Percentiles rank a stretch among this genome's conserved stretches.
phyloP scores from a whole-genome alignment of 2,329 filamentous ascomycete genomes.

The Botrytis medusae region DNA sequence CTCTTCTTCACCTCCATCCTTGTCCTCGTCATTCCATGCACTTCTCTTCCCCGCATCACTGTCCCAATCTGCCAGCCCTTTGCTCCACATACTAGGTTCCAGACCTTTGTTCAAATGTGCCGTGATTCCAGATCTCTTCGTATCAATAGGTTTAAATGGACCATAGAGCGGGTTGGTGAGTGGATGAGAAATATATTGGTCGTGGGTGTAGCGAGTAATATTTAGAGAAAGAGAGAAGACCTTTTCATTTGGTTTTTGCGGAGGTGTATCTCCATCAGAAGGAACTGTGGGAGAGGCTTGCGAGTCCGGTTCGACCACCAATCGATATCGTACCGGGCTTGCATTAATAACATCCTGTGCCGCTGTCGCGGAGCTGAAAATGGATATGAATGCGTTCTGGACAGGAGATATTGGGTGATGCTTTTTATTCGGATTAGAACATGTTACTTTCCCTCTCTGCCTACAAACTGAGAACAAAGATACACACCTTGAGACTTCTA shows the following conservation, averaged over 20 bases:
- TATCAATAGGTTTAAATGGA: slow-evolving; percentile 31
- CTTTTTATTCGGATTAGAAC: slow-evolving; percentile 22
- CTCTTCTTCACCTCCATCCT: neutral
- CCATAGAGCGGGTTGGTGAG: slow-evolving; percentile 35
- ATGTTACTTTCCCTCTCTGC: neutral
- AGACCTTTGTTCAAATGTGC: slow-evolving; percentile 28
- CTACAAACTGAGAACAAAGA: neutral
- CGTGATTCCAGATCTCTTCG: slow-evolving; percentile 29
- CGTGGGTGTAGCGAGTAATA: slow-evolving; percentile 20
- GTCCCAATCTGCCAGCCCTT: slow-evolving; percentile 39
- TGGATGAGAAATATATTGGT: slow-evolving; percentile 28
- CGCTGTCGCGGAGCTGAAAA: slow-evolving; percentile 32
- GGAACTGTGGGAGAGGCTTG: slow-evolving; percentile 6
- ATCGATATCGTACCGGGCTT: slow-evolving; percentile 36
- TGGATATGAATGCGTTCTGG: slow-evolving; percentile 36
- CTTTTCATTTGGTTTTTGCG: slow-evolving; percentile 9
- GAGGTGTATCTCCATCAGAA: neutral
- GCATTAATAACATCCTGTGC: slow-evolving; percentile 30
- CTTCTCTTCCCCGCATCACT: slow-evolving; percentile 28
- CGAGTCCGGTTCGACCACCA: slow-evolving; percentile 26
- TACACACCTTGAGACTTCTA: slow-evolving; percentile 37
- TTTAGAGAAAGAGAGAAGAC: slow-evolving; percentile 32
- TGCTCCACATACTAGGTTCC: slow-evolving; percentile 26
- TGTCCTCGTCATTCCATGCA: slow-evolving; percentile 11
- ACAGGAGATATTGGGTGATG: slow-evolving; percentile 29